A percentile compares a stretch with the other conserved stretches of the same genome.
phyloP scores from a whole-genome alignment of 768 basidiomycete species.

The Fomitopsis serialis region DNA sequence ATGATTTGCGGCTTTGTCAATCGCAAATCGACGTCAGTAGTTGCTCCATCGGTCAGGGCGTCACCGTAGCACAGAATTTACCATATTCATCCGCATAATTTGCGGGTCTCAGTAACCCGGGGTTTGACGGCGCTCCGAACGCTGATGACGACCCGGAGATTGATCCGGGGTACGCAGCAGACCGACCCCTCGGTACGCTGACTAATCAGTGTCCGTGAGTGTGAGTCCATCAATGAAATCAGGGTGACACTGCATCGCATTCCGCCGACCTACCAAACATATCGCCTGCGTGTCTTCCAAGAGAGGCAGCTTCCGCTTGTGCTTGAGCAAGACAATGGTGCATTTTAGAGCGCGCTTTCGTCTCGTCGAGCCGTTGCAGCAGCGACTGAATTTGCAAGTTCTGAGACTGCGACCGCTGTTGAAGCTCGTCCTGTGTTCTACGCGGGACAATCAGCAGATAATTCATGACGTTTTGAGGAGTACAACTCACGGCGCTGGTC shows the following conservation, averaged over 20 bases:
- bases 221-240: no score
- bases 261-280: background rate
- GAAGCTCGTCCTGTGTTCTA: slow-evolving; percentile 52
- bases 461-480: background rate
- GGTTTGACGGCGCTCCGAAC: background rate
- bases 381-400: slow-evolving; percentile 7
- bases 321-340: slow-evolving; percentile 8
- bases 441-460: background rate
- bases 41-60: no score
- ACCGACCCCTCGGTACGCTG: no score
- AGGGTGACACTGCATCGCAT: background rate
- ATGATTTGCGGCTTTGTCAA: background rate
- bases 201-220: no score
- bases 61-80: no score
- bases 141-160: no score
- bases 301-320: slow-evolving; percentile 4
- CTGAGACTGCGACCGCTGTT: slow-evolving; percentile 33
- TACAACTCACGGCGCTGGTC: slow-evolving; percentile 45
- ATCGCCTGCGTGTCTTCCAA: background rate
- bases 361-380: slow-evolving; percentile 5
- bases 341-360: slow-evolving; percentile 10
- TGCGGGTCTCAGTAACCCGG: background rate
- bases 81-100: no score
- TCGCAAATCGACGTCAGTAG: background rate
- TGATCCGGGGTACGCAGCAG: no score